Evolutionary conservation across 1,284 basidiomycete genomes (phyloP), one percentile per base, ranked within the genome.

Genomic region (Quambalaria eucalypti): DNA sequence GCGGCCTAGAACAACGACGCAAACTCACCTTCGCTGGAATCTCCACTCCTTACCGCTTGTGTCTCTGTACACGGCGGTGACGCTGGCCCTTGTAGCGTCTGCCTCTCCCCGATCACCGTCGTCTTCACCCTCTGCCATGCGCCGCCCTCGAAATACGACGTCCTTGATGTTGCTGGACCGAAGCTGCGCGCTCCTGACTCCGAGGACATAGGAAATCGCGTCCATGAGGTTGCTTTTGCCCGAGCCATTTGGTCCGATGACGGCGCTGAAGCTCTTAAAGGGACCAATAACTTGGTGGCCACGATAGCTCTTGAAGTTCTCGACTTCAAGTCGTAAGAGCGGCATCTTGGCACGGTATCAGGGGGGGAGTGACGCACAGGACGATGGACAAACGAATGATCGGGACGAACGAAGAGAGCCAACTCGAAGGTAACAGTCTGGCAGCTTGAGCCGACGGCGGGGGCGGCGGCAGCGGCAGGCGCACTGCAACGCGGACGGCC

Each of bases 161-260:
- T 98, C 95, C 68, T 87, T 90, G 30, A 98, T 81, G 69, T 97
- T 91, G 50, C 88, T 89, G 67, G 88, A 90, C 46, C 95, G 83
- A 23, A 99, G 82, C 67, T 97, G 90, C 1, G 86, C 87, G 54
- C 88, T 90, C 79, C 92, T 90, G 48, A 98, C 87, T 29, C 95
- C 93, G 8, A 99, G 84, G 4, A 98, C 95, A 75, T 98, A 98
- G 2, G 95, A 98, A 66, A 99, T 96, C 54, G 95, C 95, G 76
- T 99, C 95, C 95, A 98, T 98, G 61, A 98, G 83, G 76, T 99
- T 99, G 31, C 90, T 93, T 77, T 99, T 98, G 62, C 95, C 95
- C 2, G 92, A 91, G 56, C 95, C 95, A 85, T 99, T 98, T 44
- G 95, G 93, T 25, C 95, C 95, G 68, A 75, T 25, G 44, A 31